phyloP scores from a whole-genome alignment of 2,329 filamentous ascomycete genomes.

The Pezizomycotina sp. region DNA sequence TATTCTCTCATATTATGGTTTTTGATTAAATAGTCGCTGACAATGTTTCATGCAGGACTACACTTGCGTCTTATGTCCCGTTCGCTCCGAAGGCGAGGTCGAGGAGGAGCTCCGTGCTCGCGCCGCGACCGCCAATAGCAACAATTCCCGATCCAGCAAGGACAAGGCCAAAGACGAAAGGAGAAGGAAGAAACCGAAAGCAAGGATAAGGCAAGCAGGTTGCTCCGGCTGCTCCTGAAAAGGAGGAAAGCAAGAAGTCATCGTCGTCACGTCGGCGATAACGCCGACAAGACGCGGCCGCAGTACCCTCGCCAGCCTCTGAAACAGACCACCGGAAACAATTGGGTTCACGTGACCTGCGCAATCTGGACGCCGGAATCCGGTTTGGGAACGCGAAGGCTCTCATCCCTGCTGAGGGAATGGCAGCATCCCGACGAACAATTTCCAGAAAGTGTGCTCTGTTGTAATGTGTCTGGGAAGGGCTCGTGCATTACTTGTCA shows the following conservation, averaged over 20 bases:
- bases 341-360: slow-evolving; percentile 93
- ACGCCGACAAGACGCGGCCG: slow-evolving; percentile 62
- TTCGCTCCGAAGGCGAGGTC: slow-evolving; percentile 45
- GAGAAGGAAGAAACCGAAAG: slow-evolving; percentile 45
- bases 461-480: slow-evolving; percentile 31
- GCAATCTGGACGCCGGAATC: slow-evolving; percentile 84
- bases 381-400: slow-evolving; percentile 76
- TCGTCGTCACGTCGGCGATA: too few relatives aligned
- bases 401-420: slow-evolving; percentile 74
- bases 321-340: slow-evolving; percentile 88
- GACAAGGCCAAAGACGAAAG: slow-evolving; percentile 77
- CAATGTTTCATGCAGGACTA: slow-evolving; percentile 58
- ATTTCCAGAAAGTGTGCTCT: slow-evolving; percentile 66
- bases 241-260: slow-evolving; percentile 34
- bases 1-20: slow-evolving; percentile 2
- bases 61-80: slow-evolving; percentile 79
- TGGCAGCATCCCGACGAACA: slow-evolving; percentile 61
- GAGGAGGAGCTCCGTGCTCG: slow-evolving; percentile 30
- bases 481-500: slow-evolving; percentile 76
- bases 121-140: slow-evolving; percentile 36
- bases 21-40: slow-evolving; percentile 24
- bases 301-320: slow-evolving; percentile 72
- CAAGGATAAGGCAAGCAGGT: slow-evolving; percentile 5
- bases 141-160: slow-evolving; percentile 70
- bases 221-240: slow-evolving; percentile 16